phyloP scores from a whole-genome alignment of 2,329 filamentous ascomycete genomes.

The Epichloe bromicola region DNA sequence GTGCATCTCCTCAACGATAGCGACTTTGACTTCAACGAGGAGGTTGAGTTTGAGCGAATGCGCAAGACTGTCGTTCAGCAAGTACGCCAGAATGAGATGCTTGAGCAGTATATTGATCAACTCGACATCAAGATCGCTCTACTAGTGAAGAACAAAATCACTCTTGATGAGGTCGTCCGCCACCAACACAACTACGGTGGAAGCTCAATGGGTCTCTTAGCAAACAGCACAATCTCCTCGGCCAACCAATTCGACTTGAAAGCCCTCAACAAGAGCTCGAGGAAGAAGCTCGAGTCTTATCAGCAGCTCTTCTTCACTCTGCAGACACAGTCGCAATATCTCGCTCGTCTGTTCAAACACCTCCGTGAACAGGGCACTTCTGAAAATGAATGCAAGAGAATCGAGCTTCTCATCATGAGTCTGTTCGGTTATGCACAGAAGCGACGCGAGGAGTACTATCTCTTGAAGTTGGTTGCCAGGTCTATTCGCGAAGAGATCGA shows the following conservation, averaged over 20 bases:
- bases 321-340: slow-evolving; percentile 91
- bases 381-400: slow-evolving; percentile 85
- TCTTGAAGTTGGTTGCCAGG: slow-evolving; percentile 74
- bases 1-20: slow-evolving; percentile 96
- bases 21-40: slow-evolving; percentile 97
- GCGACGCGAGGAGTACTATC: slow-evolving; percentile 88
- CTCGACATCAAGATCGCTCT: slow-evolving; percentile 98
- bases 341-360: slow-evolving; percentile 75
- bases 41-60: slow-evolving; percentile 90
- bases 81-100: slow-evolving; percentile 90
- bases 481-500: slow-evolving; percentile 82
- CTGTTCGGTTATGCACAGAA: slow-evolving; percentile 97
- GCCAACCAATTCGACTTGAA: slow-evolving; percentile 93
- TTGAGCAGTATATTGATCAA: slow-evolving; percentile 96
- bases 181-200: slow-evolving; percentile 95
- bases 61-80: slow-evolving; percentile 95
- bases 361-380: slow-evolving; percentile 71
- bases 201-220: slow-evolving; percentile 70
- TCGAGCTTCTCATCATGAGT: slow-evolving; percentile 90
- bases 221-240: slow-evolving; percentile 77
- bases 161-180: slow-evolving; percentile 89
- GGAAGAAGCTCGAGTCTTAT: slow-evolving; percentile 90
- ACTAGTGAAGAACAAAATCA: slow-evolving; percentile 98
- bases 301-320: slow-evolving; percentile 96
- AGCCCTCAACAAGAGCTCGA: slow-evolving; percentile 90